Evolutionary conservation across 2,329 filamentous ascomycete species (phyloP), one percentile per base, ranked within the genome.

Genomic region (Colletotrichum euphorbiae): DNA sequence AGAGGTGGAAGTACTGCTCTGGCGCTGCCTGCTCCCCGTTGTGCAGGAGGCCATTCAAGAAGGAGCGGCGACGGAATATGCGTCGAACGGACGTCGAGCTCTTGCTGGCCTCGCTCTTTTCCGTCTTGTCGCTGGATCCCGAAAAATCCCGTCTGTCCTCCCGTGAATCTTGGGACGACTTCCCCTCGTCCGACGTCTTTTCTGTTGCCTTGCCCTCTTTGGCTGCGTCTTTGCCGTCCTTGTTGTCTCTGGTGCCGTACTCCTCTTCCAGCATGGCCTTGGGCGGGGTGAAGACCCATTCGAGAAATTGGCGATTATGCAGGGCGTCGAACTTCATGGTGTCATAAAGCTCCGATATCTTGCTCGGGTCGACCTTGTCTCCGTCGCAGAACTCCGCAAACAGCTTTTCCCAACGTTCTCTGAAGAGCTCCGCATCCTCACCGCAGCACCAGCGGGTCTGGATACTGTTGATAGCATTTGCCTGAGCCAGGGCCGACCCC

Each of bases 241-340:
- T 72, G 42, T 71, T 72, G 43, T 79, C 78, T 36, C 75, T 80
- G 70, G 78, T 82, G 54, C 78, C 83, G 69, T 86, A 84, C 71
- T 92, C 90, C 59, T 95, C 92, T 61, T 92, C 91, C 11, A 95
- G 82, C 80, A 97, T 93, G 67, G 85, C 86, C 74, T 89, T 90
- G 38, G 93, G 90, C 2, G 96, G 96, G 15, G 94, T 97, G 74
- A 99, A 99, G 0, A 98, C 91, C 93, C 96, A 98, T 78, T 99
- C 96, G 4, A 99, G 83, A 75, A 99, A 99, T 70, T 94, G 93
- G 2, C 96, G 90, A 76, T 99, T 99, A 80, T 99, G 97, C 13
- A 99, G 85, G 1, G 96, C 96, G 78, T 99, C 96, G 72, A 98
- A 99, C 79, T 99, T 99, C 96, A 99, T 98, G 19, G 95, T 98